These are phyloP conservation scores for Neoascochyta sp. DNA, from an alignment of 2,329 filamentous ascomycete genomes.

Conservation along the genomic window DNA sequence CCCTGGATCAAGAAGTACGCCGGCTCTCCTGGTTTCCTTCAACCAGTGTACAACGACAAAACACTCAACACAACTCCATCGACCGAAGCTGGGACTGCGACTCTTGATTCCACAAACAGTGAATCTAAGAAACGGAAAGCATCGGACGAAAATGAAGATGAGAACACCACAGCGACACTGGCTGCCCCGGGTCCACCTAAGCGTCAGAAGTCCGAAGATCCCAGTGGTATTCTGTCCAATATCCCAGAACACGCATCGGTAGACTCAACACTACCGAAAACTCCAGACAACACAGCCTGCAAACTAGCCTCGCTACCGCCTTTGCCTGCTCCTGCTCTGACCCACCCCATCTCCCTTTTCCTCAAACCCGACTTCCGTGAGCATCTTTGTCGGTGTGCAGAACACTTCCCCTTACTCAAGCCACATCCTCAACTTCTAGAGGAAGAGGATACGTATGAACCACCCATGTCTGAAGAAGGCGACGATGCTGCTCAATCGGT, in stretches of 20 bases:
- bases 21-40: conserved; percentile 72
- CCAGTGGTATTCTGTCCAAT: conserved; percentile 34
- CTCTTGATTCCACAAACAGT: conserved; percentile 18
- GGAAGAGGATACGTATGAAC: conserved; percentile 92
- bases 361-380: conserved; percentile 74
- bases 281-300: conserved; percentile 43
- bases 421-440: conserved; percentile 79
- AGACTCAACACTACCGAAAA: conserved; percentile 19
- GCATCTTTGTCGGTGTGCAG: conserved; percentile 73
- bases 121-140: conserved; percentile 47
- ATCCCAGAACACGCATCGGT: conserved; percentile 22
- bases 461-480: conserved; percentile 65
- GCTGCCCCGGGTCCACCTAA: conserved; percentile 23
- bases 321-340: conserved; percentile 50
- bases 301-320: conserved; percentile 60
- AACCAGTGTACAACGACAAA: conserved; percentile 59
- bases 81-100: conserved; percentile 2
- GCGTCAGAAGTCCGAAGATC: conserved; percentile 37
- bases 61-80: conserved; percentile 12
- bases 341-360: conserved; percentile 73
- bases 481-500: conserved; percentile 56
- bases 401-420: conserved; percentile 72
- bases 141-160: conserved; percentile 38
- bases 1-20: conserved; percentile 93
- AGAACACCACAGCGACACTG: conserved; percentile 10